Base-by-base conservation (phyloP, 2,329 filamentous ascomycete genomes). In the Bimuria novae-zelandiae region DNA sequence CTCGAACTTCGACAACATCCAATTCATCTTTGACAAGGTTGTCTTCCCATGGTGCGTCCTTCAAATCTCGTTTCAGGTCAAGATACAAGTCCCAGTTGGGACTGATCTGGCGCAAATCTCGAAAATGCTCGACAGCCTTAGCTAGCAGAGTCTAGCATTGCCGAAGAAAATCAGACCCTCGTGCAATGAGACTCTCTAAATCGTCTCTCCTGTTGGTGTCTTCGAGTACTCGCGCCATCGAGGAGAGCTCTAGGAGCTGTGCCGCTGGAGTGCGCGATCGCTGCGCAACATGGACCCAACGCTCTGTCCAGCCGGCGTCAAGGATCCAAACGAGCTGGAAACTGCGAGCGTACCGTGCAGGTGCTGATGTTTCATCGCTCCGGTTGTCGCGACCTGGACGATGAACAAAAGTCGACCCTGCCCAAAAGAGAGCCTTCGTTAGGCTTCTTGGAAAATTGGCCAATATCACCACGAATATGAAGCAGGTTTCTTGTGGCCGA, bases 11-110 rank as follows among this genome's bases (percentile, higher is more conserved):
- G 11, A 25, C 30, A 23, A 45, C 14, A 21, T 45, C 42, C 12
- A 35, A 19, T 16, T 45, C 42, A 4, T 33, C 29, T 45, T 23
- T 14, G 42, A 25, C 17, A 32, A 17, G 25, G 11, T 10, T 10
- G 4, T 43, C 40, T 30, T 12, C 25, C n/a, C 25, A 23, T 6
- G 35, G 4, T 14, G 35, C 29, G 5, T 14, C 8, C 19, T 22
- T 27, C 3, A 45, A 19, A 22, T 35, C 7, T n/a, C 10, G 16
- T n/a, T 45, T 45, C 29, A 33, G n/a, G 2, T 33, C 1, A 16
- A 45, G 29, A 21, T 45, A 45, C 11, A 33, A 21, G 16, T 21
- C 17, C 42, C 42, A 45, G 14, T 45, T 45, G 5, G 42, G 42
- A 10, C 33, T 30, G 11, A 12, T 45, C n/a, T 33, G 17, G 17